These are phyloP conservation scores for Cubamyces lactineus DNA, from an alignment of 768 basidiomycete genomes.

Conservation along the genomic window DNA sequence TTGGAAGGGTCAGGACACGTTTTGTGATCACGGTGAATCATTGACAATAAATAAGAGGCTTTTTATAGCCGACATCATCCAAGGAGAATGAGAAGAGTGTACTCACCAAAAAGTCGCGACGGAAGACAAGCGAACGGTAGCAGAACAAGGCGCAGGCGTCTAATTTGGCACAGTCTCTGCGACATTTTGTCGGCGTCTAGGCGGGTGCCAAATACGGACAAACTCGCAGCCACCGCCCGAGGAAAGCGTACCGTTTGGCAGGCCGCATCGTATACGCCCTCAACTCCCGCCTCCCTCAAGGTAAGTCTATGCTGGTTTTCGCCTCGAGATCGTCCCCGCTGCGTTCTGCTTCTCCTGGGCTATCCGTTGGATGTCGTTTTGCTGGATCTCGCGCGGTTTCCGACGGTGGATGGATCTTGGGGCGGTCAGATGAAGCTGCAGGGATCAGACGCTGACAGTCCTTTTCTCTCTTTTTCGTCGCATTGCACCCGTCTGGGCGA, in stretches of 20 bases:
- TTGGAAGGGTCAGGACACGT: slow-evolving; percentile 46
- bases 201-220: slow-evolving; percentile 23
- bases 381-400: slow-evolving; percentile 21
- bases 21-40: slow-evolving; percentile 53
- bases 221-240: slow-evolving; percentile 24
- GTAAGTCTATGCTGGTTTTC: slow-evolving; percentile 51
- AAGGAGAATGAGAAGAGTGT: background rate
- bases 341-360: slow-evolving; percentile 19
- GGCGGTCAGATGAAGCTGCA: slow-evolving; percentile 39
- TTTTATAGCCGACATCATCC: slow-evolving; percentile 52
- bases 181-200: slow-evolving; percentile 15
- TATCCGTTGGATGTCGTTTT: slow-evolving; percentile 24
- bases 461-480: slow-evolving; percentile 6
- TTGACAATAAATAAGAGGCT: slow-evolving; percentile 72
- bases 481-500: slow-evolving; percentile 6
- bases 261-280: slow-evolving; percentile 31
- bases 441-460: slow-evolving; percentile 29
- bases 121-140: slow-evolving; percentile 2
- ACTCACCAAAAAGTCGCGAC: slow-evolving; percentile 25
- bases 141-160: slow-evolving; percentile 9
- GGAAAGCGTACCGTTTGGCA: slow-evolving; percentile 20
- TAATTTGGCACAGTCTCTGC: background rate
- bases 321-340: slow-evolving; percentile 27
- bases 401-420: slow-evolving; percentile 54
- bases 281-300: slow-evolving; percentile 58